phyloP scores from a whole-genome alignment of 1,139 yeast species.

The Fermentozyma sake region DNA sequence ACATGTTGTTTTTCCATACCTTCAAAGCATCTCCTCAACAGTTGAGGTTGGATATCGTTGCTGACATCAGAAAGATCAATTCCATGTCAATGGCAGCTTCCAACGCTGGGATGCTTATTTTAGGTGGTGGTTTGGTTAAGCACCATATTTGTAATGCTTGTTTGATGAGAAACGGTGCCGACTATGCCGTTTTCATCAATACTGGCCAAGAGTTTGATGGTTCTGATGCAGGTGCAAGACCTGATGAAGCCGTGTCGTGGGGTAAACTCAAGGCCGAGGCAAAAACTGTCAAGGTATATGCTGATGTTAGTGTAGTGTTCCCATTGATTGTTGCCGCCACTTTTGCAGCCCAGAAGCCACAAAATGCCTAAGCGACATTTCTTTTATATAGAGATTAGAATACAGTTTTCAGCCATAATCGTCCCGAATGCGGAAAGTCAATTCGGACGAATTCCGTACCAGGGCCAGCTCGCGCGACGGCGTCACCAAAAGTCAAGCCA shows the following conservation, averaged over 20 bases:
- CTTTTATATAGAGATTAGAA: no score
- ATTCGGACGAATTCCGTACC: no score
- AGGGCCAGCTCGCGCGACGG: no score
- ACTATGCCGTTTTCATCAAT: slow-evolving; percentile 92
- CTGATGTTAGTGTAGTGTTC: slow-evolving; percentile 93
- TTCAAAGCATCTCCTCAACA: slow-evolving; percentile 90
- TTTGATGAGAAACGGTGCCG: slow-evolving; percentile 98
- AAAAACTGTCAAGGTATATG: slow-evolving; percentile 82
- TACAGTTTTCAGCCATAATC: no score
- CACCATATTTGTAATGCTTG: slow-evolving; percentile 98
- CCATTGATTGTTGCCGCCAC: slow-evolving; percentile 98
- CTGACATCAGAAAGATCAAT: slow-evolving; percentile 87
- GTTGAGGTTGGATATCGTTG: slow-evolving; percentile 84
- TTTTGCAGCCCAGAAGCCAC: slow-evolving; percentile 56
- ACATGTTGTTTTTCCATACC: slow-evolving; percentile 97
- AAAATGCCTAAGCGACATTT: no score
- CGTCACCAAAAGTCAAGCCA: no score
- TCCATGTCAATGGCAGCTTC: slow-evolving; percentile 95
- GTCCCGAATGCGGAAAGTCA: no score
- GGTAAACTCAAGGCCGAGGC: slow-evolving; percentile 97
- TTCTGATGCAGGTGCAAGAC: slow-evolving; percentile 98
- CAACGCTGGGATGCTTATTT: slow-evolving; percentile 89
- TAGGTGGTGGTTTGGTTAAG: slow-evolving; percentile 95
- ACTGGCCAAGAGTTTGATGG: slow-evolving; percentile 99
- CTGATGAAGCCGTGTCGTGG: slow-evolving; percentile 99